phyloP scores from a whole-genome alignment of 495 filamentous ascomycete species.

The Xylaria castorea region DNA sequence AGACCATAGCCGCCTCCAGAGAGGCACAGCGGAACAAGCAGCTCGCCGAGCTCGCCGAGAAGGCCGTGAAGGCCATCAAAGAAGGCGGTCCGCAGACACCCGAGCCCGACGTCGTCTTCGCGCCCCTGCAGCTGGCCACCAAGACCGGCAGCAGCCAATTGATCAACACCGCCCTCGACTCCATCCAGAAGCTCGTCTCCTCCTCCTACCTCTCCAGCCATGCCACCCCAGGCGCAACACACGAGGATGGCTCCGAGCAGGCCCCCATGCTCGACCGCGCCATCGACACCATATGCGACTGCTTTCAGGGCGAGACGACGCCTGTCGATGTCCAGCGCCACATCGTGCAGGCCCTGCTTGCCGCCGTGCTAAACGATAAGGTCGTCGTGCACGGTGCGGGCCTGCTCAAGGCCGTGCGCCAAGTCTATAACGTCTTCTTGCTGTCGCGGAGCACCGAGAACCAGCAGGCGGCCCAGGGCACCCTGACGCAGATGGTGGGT shows the following conservation, averaged over 20 bases:
- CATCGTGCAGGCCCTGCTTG: slow-evolving; percentile 95
- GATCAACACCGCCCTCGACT: slow-evolving; percentile 90
- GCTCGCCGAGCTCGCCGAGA: slow-evolving; percentile 78
- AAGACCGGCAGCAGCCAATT: slow-evolving; percentile 82
- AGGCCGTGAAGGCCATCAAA: slow-evolving; percentile 83
- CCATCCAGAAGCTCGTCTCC: slow-evolving; percentile 97
- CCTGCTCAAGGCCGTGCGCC: slow-evolving; percentile 94
- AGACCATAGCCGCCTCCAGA: slow-evolving; percentile 86
- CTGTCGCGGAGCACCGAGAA: slow-evolving; percentile 89
- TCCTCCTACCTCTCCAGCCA: slow-evolving; percentile 95
- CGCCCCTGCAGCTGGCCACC: slow-evolving; percentile 86
- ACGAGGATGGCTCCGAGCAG: slow-evolving; percentile 58
- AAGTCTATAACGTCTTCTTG: slow-evolving; percentile 98
- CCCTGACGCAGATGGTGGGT: slow-evolving; percentile 97
- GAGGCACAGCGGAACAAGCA: slow-evolving; percentile 83
- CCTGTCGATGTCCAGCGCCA: slow-evolving; percentile 90
- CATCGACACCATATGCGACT: slow-evolving; percentile 99
- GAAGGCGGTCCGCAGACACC: slow-evolving; percentile 70
- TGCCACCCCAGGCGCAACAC: slow-evolving; percentile 47
- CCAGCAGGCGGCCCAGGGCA: slow-evolving; percentile 95
- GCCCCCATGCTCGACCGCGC: slow-evolving; percentile 86
- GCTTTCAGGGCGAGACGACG: slow-evolving; percentile 95
- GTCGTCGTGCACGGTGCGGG: slow-evolving; percentile 97
- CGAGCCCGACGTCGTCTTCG: slow-evolving; percentile 90
- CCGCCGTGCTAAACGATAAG: slow-evolving; percentile 96